A percentile compares a stretch with the other conserved stretches of the same genome.
phyloP scores from a whole-genome alignment of 2,329 filamentous ascomycete species.

The Aschersonia sp. region DNA sequence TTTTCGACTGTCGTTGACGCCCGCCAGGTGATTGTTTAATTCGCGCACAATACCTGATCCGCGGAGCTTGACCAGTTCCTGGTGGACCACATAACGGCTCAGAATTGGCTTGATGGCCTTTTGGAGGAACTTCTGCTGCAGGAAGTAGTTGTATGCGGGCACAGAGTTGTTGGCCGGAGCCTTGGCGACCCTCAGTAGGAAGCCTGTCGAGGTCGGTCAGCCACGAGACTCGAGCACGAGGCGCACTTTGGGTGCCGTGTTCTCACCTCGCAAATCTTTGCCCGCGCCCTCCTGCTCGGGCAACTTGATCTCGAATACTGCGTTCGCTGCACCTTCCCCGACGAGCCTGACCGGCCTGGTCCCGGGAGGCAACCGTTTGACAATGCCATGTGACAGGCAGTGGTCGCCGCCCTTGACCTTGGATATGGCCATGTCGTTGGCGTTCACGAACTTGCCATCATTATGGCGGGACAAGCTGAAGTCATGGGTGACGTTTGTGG shows the following conservation, averaged over 20 bases:
- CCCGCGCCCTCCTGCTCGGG: slow-evolving; percentile 16
- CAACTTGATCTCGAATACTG: slow-evolving; percentile 49
- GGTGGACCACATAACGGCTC: slow-evolving; percentile 18
- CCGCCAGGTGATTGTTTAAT: slow-evolving; percentile 38
- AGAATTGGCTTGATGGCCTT: slow-evolving; percentile 19
- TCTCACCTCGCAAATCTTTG: slow-evolving; percentile 20
- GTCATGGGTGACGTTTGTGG: slow-evolving; percentile 1
- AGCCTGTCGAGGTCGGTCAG: slow-evolving; percentile 10
- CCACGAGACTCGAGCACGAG: not conserved
- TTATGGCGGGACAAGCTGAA: slow-evolving; percentile 4
- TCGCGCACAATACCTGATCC: slow-evolving; percentile 20
- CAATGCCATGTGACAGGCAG: slow-evolving; percentile 3
- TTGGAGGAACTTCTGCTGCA: slow-evolving; percentile 21
- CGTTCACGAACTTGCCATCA: slow-evolving; percentile 9
- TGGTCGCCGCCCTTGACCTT: slow-evolving; percentile 6
- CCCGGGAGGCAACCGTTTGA: slow-evolving; percentile 19
- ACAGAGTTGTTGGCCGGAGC: slow-evolving; percentile 14
- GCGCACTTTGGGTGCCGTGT: not conserved
- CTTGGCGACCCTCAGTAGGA: slow-evolving; percentile 24
- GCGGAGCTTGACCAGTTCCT: slow-evolving; percentile 22
- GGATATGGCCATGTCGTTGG: slow-evolving; percentile 10
- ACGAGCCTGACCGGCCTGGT: slow-evolving; percentile 25
- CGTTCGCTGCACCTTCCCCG: slow-evolving; percentile 63
- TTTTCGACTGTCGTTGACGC: slow-evolving; percentile 28
- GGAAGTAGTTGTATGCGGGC: slow-evolving; percentile 21